phyloP scores from a whole-genome alignment of 768 basidiomycete genomes.

The Suillus clintonianus region DNA sequence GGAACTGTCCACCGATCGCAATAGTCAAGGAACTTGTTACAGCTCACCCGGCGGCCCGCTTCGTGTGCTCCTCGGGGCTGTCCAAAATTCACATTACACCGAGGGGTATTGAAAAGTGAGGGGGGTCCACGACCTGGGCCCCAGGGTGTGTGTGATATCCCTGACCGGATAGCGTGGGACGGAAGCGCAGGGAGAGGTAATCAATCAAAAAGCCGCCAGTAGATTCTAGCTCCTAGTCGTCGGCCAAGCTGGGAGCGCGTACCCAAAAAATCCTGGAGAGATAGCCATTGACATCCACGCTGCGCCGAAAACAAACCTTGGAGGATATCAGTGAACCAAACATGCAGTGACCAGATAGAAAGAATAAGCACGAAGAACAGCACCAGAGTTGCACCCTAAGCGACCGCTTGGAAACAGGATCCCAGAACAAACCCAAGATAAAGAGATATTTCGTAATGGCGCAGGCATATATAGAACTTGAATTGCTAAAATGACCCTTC shows the following conservation, averaged over 20 bases:
- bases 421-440: background rate
- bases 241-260: background rate
- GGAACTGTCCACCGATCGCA: background rate
- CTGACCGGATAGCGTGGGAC: background rate
- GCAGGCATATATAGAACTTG: background rate
- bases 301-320: background rate
- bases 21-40: background rate
- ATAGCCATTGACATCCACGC: background rate
- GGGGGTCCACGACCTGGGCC: background rate
- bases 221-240: background rate
- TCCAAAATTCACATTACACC: background rate
- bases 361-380: background rate
- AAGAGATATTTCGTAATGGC: background rate
- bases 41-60: background rate
- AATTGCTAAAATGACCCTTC: background rate
- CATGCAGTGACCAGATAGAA: background rate
- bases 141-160: background rate
- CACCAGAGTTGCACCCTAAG: background rate
- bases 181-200: background rate
- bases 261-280: background rate
- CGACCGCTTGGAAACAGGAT: background rate
- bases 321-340: background rate
- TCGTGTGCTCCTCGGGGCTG: background rate
- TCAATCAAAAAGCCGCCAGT: background rate
- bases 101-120: background rate